Evolutionary conservation across 495 filamentous ascomycete genomes (phyloP).

Genomic region (Umbilicaria muhlenbergii): DNA sequence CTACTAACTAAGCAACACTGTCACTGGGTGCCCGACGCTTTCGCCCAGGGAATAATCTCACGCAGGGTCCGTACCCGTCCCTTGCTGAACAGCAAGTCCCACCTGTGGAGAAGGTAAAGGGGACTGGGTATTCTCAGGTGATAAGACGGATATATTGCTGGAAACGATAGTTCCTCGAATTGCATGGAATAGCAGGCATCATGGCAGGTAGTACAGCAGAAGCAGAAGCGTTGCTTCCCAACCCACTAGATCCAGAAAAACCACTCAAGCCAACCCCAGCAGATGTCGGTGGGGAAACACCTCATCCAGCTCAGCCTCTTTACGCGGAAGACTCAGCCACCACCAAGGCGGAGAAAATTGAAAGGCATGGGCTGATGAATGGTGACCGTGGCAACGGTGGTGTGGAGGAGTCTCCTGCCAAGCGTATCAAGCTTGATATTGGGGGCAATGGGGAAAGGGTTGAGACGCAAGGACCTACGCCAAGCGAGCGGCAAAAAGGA

Average conservation of each 20-base stretch:
- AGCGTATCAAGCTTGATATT: slow-evolving; percentile 39
- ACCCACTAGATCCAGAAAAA: slow-evolving; percentile 8
- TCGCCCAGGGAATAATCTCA: too few relatives aligned
- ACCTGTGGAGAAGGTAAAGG: too few relatives aligned
- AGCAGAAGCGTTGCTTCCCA: slow-evolving; percentile 2
- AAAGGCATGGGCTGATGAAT: slow-evolving; percentile 13
- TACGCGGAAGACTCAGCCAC: slow-evolving; percentile 16
- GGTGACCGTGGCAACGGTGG: not conserved
- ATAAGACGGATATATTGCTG: too few relatives aligned
- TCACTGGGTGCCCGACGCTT: too few relatives aligned
- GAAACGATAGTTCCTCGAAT: too few relatives aligned
- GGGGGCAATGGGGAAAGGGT: slow-evolving; percentile 12
- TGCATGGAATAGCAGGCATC: too few relatives aligned
- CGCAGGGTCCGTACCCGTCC: too few relatives aligned
- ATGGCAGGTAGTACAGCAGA: not conserved
- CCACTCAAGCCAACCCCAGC: not conserved
- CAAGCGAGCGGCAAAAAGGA: slow-evolving; percentile 40
- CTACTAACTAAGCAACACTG: too few relatives aligned
- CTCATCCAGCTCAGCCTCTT: slow-evolving; percentile 12
- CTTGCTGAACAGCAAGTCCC: too few relatives aligned
- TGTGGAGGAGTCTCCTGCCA: slow-evolving; percentile 34
- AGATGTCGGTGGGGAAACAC: slow-evolving; percentile 2
- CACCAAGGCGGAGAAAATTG: slow-evolving; percentile 19
- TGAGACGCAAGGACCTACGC: slow-evolving; percentile 12
- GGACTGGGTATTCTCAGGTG: too few relatives aligned